phyloP scores from a whole-genome alignment of 1,284 basidiomycete genomes.

The Xerocomus minutiporus region DNA sequence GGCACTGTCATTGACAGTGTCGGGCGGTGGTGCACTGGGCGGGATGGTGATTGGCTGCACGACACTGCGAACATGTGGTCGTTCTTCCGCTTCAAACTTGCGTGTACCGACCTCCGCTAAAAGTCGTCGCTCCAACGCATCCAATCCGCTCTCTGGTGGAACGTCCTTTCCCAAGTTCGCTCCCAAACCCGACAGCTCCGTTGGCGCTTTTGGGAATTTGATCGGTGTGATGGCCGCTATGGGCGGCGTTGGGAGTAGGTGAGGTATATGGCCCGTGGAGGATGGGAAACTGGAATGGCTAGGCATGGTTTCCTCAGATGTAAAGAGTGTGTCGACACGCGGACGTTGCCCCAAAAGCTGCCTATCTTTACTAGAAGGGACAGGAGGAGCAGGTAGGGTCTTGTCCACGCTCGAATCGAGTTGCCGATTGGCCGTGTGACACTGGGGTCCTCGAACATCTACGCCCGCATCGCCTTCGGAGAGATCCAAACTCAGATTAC shows the following conservation, averaged over 20 bases:
- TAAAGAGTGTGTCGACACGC: constrained; percentile 27
- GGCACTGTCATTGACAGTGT: constrained; percentile 60
- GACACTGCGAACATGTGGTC: constrained; percentile 48
- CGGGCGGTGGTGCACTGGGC: constrained; percentile 32
- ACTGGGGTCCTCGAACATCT: constrained; percentile 9
- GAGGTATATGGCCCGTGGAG: constrained; percentile 10
- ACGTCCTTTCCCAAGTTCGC: constrained; percentile 18
- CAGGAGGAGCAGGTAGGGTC: constrained; percentile 56
- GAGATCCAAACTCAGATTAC: constrained; percentile 41
- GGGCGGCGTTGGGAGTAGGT: constrained; percentile 48
- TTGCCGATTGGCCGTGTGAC: constrained; percentile 7
- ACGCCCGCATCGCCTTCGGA: constrained; percentile 29
- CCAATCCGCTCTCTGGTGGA: constrained; percentile 46
- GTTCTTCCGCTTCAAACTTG: constrained; percentile 36
- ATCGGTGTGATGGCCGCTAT: constrained; percentile 44
- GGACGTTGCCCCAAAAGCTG: constrained; percentile 20
- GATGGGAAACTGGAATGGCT: constrained; percentile 11
- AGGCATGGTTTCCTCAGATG: constrained; percentile 7
- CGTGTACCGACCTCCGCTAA: constrained; percentile 65
- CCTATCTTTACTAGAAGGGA: constrained; percentile 40
- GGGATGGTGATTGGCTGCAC: constrained; percentile 44
- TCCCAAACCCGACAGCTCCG: constrained; percentile 23
- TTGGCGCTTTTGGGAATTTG: constrained; percentile 31
- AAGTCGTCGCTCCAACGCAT: constrained; percentile 58
- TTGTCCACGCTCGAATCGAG: constrained; percentile 38